Percentiles rank a stretch among this genome's conserved stretches.
Evolutionary conservation across 2,329 filamentous ascomycete genomes (phyloP).

Genomic region (Fusarium tanahbumbuense): DNA sequence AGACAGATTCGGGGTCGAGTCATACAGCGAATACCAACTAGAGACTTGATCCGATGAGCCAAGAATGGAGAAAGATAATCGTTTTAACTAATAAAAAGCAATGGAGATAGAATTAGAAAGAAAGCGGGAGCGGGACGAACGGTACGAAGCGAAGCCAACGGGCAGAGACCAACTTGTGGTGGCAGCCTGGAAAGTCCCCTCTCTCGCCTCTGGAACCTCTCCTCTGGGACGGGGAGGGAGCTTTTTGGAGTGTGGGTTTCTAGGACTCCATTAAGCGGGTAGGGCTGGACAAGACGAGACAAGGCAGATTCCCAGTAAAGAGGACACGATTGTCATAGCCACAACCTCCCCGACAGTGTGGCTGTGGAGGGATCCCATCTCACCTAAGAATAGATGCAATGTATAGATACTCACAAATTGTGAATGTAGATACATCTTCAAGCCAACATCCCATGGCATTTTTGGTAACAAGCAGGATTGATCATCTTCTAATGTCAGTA

Average conservation of each 20-base stretch:
- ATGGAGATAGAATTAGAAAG: slow-evolving; percentile 12
- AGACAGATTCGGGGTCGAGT: slow-evolving; percentile 43
- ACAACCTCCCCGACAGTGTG: slow-evolving; percentile 11
- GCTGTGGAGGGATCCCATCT: slow-evolving; percentile 20
- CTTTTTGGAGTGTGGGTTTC: slow-evolving; percentile 12
- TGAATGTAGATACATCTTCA: not conserved
- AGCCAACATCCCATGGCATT: not conserved
- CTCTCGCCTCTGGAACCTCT: not conserved
- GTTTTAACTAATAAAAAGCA: slow-evolving; percentile 6
- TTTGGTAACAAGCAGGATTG: slow-evolving; percentile 12
- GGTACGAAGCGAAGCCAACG: slow-evolving; percentile 41
- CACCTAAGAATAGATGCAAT: slow-evolving; percentile 12
- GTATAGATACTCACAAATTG: slow-evolving; percentile 19
- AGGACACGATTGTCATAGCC: slow-evolving; percentile 15
- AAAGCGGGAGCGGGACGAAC: slow-evolving; percentile 45
- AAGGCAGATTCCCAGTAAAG: slow-evolving; percentile 24
- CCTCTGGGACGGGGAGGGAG: slow-evolving; percentile 19
- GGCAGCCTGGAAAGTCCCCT: slow-evolving; percentile 6
- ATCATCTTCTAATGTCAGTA: not conserved
- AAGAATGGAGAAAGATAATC: slow-evolving; percentile 15
- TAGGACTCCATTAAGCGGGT: slow-evolving; percentile 26
- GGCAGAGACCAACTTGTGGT: slow-evolving; percentile 22
- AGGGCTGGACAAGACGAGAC: slow-evolving; percentile 31
- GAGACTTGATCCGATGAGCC: slow-evolving; percentile 28
- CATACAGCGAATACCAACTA: slow-evolving; percentile 34